Conservation (phyloP, 192 early-diverging fungal genomes). For the Cetraspora pellucida region DNA sequence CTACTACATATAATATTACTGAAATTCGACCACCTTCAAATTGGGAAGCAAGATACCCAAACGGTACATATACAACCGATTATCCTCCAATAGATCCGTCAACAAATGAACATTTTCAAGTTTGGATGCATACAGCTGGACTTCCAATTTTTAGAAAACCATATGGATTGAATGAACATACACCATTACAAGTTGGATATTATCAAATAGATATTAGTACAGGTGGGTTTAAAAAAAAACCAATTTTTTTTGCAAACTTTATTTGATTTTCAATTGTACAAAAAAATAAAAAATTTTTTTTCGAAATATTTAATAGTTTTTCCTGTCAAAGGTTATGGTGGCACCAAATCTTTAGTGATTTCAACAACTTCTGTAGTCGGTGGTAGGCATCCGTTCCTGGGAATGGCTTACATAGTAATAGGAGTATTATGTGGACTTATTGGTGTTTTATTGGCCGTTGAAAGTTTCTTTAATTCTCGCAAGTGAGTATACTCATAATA, state of each 20-base stretch:
- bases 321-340: conserved; percentile 81
- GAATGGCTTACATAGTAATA: conserved; percentile 90
- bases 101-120: conserved; percentile 83
- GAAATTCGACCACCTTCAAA: conserved; percentile 84
- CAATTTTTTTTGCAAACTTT: background rate
- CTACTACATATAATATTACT: conserved; percentile 50
- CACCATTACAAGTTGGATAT: conserved; percentile 64
- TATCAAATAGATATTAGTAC: conserved; percentile 75
- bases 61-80: conserved; percentile 46
- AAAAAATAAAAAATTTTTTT: conserved; percentile 1
- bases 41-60: conserved; percentile 70
- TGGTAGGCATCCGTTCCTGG: conserved; percentile 93
- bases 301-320: conserved; percentile 62
- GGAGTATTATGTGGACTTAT: conserved; percentile 88
- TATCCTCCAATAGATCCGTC: conserved; percentile 66
- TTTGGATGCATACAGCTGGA: conserved; percentile 98
- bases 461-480: conserved; percentile 61
- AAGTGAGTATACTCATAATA: too few species aligned
- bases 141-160: conserved; percentile 95
- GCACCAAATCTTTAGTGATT: conserved; percentile 95
- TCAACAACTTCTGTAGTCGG: conserved; percentile 92
- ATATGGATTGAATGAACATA: conserved; percentile 75
- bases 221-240: conserved; percentile 53
- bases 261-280: background rate
- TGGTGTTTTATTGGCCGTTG: conserved; percentile 82